Conservation (phyloP, 2,329 filamentous ascomycete genomes). For the Fusarium penzigii region DNA sequence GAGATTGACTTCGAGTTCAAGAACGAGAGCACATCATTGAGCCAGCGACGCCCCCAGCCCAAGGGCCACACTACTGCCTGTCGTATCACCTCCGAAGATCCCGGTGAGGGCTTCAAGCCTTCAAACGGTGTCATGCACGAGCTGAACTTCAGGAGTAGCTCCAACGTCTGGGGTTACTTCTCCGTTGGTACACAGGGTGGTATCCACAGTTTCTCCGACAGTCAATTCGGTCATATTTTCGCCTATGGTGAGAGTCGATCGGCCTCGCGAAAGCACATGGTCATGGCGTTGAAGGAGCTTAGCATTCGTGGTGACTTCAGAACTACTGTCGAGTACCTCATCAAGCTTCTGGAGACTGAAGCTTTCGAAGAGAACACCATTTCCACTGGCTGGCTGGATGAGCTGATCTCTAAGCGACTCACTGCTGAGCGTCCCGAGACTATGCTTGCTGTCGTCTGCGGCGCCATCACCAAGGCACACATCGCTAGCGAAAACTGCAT, state of each 20-base stretch:
- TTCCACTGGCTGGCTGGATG: conserved; percentile 97
- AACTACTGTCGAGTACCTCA: conserved; percentile 97
- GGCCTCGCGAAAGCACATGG: conserved; percentile 98
- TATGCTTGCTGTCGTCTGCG: conserved; percentile 91
- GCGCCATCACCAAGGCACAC: conserved; percentile 93
- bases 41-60: conserved; percentile 85
- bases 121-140: conserved; percentile 99
- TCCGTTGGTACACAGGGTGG: conserved; percentile 94
- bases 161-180: conserved; percentile 99
- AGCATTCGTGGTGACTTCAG: conserved; percentile 99
- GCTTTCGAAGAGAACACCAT: conserved; percentile 99
- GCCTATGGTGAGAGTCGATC: conserved; percentile 97
- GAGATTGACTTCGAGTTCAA: conserved; percentile 98
- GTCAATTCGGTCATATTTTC: conserved; percentile 98
- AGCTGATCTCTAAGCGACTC: conserved; percentile 96
- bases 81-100: conserved; percentile 98
- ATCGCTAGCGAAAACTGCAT: conserved; percentile 90
- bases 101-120: conserved; percentile 98
- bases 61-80: conserved; percentile 98
- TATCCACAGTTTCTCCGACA: conserved; percentile 99
- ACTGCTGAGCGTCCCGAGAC: conserved; percentile 94
- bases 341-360: conserved; percentile 97
- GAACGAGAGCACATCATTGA: conserved; percentile 76
- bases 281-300: conserved; percentile 95
- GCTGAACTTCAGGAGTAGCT: conserved; percentile 97